Conservation (phyloP, 306 rosid species). For the Citrullus colocynthis region DNA sequence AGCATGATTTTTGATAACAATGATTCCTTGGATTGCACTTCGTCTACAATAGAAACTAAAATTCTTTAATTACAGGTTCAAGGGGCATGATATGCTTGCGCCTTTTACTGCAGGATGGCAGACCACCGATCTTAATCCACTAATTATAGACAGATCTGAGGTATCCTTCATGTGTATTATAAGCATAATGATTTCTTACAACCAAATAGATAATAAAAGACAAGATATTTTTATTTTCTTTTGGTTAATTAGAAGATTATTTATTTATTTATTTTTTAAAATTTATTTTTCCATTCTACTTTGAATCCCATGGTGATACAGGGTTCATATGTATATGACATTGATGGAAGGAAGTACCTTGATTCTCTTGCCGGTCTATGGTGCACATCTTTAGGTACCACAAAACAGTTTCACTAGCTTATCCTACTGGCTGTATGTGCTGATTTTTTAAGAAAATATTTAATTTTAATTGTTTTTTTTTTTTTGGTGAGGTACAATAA, state of each 20-base stretch:
- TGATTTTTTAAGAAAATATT: background rate
- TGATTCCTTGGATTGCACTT: background rate
- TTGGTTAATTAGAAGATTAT: background rate
- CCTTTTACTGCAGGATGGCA: conserved; percentile 98
- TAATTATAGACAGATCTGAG: conserved; percentile 80
- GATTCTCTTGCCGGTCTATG: conserved; percentile 93
- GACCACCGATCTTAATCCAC: conserved; percentile 44
- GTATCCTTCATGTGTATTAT: conserved; percentile 8
- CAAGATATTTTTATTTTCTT: background rate
- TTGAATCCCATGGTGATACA: conserved; percentile 20
- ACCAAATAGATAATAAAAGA: background rate
- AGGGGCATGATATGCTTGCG: conserved; percentile 90
- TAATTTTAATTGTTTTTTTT: background rate
- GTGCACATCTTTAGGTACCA: conserved; percentile 63
- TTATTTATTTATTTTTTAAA: too few relatives aligned
- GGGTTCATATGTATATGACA: conserved; percentile 89
- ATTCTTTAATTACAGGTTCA: conserved; percentile 36
- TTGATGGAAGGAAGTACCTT: conserved; percentile 73
- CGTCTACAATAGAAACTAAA: background rate
- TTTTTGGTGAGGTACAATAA: background rate
- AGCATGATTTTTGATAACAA: background rate
- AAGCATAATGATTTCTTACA: background rate
- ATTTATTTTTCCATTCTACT: background rate
- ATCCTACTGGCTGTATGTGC: background rate
- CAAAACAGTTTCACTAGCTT: background rate